Conservation (phyloP, 352 stramenopile species). For the Globisporangium parvum region DNA sequence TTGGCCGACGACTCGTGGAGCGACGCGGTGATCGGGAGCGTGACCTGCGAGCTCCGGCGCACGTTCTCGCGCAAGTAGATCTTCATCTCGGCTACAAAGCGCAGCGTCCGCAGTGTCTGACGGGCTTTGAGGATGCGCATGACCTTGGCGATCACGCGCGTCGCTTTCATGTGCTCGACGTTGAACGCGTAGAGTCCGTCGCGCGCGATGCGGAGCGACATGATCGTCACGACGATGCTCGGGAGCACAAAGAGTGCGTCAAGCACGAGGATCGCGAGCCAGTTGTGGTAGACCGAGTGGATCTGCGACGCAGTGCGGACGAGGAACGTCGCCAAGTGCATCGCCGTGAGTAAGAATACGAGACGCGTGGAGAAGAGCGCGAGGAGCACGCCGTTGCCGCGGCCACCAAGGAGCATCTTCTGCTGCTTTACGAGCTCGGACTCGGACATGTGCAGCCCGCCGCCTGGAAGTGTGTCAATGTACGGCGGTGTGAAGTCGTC, state of each 20-base stretch:
- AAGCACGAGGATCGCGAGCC: slow-evolving; percentile 21
- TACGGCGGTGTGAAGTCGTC: slow-evolving; percentile 48
- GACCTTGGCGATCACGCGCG: slow-evolving; percentile 58
- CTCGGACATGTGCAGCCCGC: slow-evolving; percentile 29
- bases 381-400: slow-evolving; percentile 47
- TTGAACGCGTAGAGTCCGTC: slow-evolving; percentile 71
- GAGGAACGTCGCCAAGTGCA: slow-evolving; percentile 62
- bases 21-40: slow-evolving; percentile 29
- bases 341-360: slow-evolving; percentile 65
- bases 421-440: slow-evolving; percentile 35
- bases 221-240: slow-evolving; percentile 49
- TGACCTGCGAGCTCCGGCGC: slow-evolving; percentile 14
- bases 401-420: slow-evolving; percentile 29
- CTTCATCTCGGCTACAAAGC: slow-evolving; percentile 77
- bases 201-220: slow-evolving; percentile 58
- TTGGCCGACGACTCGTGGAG: slow-evolving; percentile 27
- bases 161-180: slow-evolving; percentile 68
- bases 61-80: slow-evolving; percentile 60
- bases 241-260: slow-evolving; percentile 44
- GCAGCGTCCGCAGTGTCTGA: slow-evolving; percentile 66
- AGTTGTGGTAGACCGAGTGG: slow-evolving; percentile 11
- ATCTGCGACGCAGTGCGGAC: slow-evolving; percentile 44
- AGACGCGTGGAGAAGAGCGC: slow-evolving; percentile 62
- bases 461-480: slow-evolving; percentile 31
- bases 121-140: slow-evolving; percentile 56